A percentile compares a stretch with the other conserved stretches of the same genome.
Evolutionary conservation across 192 early-diverging fungal genomes (phyloP).

Genomic region (Pilaira anomala): DNA sequence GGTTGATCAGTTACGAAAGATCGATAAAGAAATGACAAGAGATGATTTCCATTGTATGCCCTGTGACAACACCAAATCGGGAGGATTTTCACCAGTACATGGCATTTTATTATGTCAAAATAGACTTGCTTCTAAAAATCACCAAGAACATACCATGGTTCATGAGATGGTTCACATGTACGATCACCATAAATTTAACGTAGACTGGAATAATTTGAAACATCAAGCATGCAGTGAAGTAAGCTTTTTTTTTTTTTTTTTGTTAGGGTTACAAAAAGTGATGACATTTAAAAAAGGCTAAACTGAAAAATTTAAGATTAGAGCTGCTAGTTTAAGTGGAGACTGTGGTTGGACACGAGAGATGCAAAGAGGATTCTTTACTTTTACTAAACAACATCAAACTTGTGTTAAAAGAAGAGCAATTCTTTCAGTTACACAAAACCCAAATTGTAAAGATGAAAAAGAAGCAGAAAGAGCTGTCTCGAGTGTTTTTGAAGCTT

Average conservation of each 20-base stretch:
- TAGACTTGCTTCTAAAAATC: slow-evolving; percentile 69
- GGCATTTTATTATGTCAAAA: slow-evolving; percentile 90
- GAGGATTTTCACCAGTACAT: slow-evolving; percentile 77
- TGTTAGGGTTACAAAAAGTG: background rate
- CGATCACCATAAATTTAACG: slow-evolving; percentile 70
- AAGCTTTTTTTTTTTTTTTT: slow-evolving; percentile 6
- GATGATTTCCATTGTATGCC: slow-evolving; percentile 75
- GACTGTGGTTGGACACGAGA: slow-evolving; percentile 75
- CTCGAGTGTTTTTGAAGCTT: slow-evolving; percentile 81
- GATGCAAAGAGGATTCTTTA: slow-evolving; percentile 60
- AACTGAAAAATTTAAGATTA: slow-evolving; percentile 40
- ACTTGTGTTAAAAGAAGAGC: slow-evolving; percentile 87
- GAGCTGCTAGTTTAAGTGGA: slow-evolving; percentile 76
- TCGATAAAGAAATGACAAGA: slow-evolving; percentile 58
- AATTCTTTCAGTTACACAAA: slow-evolving; percentile 69
- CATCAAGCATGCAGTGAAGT: slow-evolving; percentile 82
- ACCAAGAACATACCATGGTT: slow-evolving; percentile 88
- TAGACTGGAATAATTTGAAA: slow-evolving; percentile 69
- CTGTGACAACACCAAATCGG: slow-evolving; percentile 79
- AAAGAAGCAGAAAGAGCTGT: slow-evolving; percentile 85
- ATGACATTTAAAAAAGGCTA: too few species aligned
- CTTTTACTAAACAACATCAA: slow-evolving; percentile 78
- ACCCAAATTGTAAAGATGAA: slow-evolving; percentile 69
- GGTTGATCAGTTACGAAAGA: slow-evolving; percentile 69
- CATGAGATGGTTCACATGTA: slow-evolving; percentile 91